phyloP scores from a whole-genome alignment of 176 grass and related monocot genomes.

The Lolium perenne region DNA sequence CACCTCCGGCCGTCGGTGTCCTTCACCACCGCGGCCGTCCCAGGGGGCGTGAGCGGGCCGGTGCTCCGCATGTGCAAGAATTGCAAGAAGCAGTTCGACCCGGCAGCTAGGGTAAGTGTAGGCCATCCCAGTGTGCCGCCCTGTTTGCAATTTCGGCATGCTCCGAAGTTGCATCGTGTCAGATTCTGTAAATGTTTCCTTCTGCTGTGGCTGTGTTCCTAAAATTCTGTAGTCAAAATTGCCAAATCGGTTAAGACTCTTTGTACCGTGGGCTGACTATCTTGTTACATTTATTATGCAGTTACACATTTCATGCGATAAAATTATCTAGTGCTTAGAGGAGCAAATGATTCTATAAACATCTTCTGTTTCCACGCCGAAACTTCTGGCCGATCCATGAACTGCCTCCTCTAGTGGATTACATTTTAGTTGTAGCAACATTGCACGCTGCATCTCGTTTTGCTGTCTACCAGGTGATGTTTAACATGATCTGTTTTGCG shows the following conservation, averaged over 20 bases:
- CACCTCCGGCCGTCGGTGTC: neutral
- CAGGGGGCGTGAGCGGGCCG: neutral
- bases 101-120: neutral
- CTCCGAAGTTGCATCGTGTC: constrained; percentile 1
- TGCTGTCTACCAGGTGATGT: neutral
- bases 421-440: neutral
- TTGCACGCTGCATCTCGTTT: neutral
- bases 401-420: neutral
- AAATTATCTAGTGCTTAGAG: neutral
- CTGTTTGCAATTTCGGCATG: neutral
- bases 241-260: neutral
- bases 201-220: neutral
- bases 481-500: constrained; percentile 1
- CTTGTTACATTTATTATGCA: neutral
- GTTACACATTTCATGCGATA: neutral
- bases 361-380: too few relatives aligned
- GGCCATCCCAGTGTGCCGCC: neutral
- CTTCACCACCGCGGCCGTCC: neutral
- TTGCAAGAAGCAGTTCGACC: too few relatives aligned
- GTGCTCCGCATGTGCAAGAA: too few relatives aligned
- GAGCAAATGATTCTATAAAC: too few relatives aligned
- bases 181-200: neutral
- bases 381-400: neutral
- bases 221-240: neutral
- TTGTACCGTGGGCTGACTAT: neutral